A percentile compares a stretch with the other conserved stretches of the same genome.
phyloP scores from a whole-genome alignment of 2,329 filamentous ascomycete species.

The Moelleriella libera region DNA sequence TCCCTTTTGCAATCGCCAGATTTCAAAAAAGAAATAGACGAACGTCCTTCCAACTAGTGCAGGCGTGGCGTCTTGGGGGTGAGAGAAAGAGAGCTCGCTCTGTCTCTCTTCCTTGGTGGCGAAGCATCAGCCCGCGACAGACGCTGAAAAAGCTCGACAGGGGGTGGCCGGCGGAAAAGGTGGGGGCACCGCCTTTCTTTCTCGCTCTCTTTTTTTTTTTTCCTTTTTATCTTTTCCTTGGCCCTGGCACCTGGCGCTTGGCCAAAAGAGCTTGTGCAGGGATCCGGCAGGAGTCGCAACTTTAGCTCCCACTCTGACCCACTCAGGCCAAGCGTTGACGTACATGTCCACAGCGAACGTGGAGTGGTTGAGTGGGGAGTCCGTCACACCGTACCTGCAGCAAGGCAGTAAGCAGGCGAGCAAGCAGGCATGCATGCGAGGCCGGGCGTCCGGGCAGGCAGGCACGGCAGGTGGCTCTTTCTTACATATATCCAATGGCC shows the following conservation, averaged over 20 bases:
- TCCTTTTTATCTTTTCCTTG: not conserved
- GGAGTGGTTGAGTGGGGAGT: not conserved
- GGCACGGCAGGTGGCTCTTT: too few species aligned
- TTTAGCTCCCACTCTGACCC: not conserved
- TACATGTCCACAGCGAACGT: not conserved
- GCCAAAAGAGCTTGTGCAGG: not conserved
- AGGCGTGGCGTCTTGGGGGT: not conserved
- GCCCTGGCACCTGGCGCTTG: not conserved
- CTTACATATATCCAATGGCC: not conserved
- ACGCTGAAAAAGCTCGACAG: not conserved
- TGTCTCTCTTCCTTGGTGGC: not conserved
- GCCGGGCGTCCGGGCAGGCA: too few species aligned
- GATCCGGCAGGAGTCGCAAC: not conserved
- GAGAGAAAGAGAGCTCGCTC: not conserved
- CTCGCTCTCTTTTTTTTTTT: not conserved
- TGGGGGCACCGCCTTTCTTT: not conserved
- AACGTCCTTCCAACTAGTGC: not conserved
- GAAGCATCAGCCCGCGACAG: not conserved
- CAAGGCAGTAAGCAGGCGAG: not conserved
- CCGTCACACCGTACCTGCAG: not conserved
- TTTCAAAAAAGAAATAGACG: not conserved
- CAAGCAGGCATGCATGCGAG: too few species aligned
- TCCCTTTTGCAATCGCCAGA: not conserved
- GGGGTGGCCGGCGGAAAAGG: too few species aligned
- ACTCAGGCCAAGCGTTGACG: not conserved